Evolutionary conservation across 345 rosid genomes (phyloP), one percentile per base, ranked within the genome.

Genomic region (Garcia nutans): DNA sequence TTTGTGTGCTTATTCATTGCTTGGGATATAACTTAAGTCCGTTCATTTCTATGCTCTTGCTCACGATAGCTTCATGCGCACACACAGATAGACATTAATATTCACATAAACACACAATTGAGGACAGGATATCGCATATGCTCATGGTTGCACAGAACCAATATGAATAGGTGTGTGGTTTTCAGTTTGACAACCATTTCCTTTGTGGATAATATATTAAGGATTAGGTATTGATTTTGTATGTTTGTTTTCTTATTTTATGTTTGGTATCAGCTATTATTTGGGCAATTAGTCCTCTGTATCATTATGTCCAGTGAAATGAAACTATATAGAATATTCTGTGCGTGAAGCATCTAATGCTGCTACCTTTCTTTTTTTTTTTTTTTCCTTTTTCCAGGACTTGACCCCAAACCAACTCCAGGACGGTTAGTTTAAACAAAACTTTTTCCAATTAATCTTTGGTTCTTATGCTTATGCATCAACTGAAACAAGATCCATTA

Each of bases 391-490:
- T 5, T 58, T 75, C 74, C 86, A 96, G 99, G 94, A 93, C 73
- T 68, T 93, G 84, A 87, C 97, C 58, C 95, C 98, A 65, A 89
- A 88, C 81, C 98, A 92, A 84, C 97, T 96, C 57, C 99, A 96
- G 86, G 91, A 92, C 81, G 99, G 99, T 90, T 71, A 81, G 91
- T 77, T 41, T 37, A 63, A 47, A 2, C 33, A 10, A 31, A 76
- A 65, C 9, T 15, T 61, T 54, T 62, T 62, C 26, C 59, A 72
- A 37, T 59, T 10, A 50, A 10, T 42, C 33, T 12, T 28, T 28
- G 5, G 20, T 15, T 26, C 76, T 22, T n/a, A 49, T 20, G 45
- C 65, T 72, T 33, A 19, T 60, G 59, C 58, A 52, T 65, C 76
- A 75, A 17, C 4, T 49, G 54, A 26, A 57, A 22, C 37, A 37